Conservation (phyloP, 345 rosid genomes). For the Eucalyptus tenuipes region DNA sequence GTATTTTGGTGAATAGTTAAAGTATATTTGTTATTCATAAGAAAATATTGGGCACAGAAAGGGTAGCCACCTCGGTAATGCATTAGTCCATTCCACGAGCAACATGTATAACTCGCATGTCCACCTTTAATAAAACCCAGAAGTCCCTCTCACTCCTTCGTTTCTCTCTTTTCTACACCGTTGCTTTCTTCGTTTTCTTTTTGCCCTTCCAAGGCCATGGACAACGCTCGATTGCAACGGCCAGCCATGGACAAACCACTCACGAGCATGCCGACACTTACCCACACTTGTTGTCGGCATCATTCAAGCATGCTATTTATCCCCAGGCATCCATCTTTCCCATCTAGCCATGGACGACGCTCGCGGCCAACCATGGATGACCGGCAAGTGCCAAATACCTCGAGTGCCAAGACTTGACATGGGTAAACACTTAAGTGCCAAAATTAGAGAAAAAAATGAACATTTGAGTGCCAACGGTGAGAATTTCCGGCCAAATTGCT, state of each 20-base stretch:
- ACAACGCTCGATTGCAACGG: not conserved
- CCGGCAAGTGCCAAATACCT: fast-evolving
- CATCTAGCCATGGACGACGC: fast-evolving
- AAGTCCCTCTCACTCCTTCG: not conserved
- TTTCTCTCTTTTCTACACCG: not conserved
- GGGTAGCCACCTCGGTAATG: not conserved
- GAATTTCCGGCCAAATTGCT: no score
- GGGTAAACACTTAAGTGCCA: not conserved
- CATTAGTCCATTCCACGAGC: not conserved
- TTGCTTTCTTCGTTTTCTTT: not conserved
- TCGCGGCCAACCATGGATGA: not conserved
- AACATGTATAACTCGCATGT: no score
- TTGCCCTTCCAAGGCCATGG: not conserved
- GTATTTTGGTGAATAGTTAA: not conserved
- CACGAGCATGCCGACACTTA: not conserved
- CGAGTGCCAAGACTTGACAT: not conserved
- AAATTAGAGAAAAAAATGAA: no score
- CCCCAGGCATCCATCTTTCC: not conserved
- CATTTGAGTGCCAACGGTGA: not conserved
- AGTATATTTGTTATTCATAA: not conserved
- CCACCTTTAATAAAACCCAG: not conserved
- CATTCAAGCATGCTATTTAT: not conserved
- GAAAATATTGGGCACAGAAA: not conserved
- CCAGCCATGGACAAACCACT: not conserved
- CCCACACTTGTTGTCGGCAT: not conserved